Conservation (phyloP, 306 rosid species). For the Lathyrus sativus region DNA sequence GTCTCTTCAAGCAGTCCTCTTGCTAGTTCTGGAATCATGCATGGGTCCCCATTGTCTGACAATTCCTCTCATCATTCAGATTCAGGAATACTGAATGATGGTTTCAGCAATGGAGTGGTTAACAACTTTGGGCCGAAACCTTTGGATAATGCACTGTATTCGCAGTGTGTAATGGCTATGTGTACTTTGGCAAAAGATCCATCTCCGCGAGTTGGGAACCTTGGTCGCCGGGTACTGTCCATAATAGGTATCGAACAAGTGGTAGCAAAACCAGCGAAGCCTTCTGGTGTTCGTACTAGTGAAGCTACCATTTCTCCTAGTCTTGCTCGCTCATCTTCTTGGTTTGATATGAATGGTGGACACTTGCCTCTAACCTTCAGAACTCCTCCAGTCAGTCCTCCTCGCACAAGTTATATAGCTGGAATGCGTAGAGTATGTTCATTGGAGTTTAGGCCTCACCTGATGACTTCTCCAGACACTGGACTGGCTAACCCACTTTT, state of each 20-base stretch:
- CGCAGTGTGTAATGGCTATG: constrained; percentile 87
- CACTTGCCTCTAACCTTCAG: constrained; percentile 83
- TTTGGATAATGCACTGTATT: constrained; percentile 71
- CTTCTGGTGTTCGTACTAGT: too few relatives aligned
- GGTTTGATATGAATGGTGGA: constrained; percentile 98
- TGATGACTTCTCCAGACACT: constrained; percentile 81
- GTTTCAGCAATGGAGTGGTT: constrained; percentile 77
- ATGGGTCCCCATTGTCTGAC: constrained; percentile 92
- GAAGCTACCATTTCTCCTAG: constrained; percentile 56
- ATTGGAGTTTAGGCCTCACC: constrained; percentile 88
- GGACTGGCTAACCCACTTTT: constrained; percentile 94
- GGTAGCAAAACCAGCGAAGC: constrained; percentile 77
- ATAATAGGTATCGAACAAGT: constrained; percentile 96
- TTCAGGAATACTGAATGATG: constrained; percentile 86
- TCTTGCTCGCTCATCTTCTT: constrained; percentile 84
- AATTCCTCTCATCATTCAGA: constrained; percentile 92
- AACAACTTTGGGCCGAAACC: constrained; percentile 69
- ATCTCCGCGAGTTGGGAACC: constrained; percentile 85
- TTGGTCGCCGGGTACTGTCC: constrained; percentile 87
- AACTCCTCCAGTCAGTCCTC: constrained; percentile 99
- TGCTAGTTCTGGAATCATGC: constrained; percentile 79
- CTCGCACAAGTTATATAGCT: constrained; percentile 75
- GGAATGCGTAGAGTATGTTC: constrained; percentile 96
- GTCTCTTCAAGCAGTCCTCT: constrained; percentile 92
- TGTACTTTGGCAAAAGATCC: constrained; percentile 94